Percentiles rank a stretch among this genome's conserved stretches.
Evolutionary conservation across 108 stramenopile genomes (phyloP).

Genomic region (Phaeodactylum tricornutum): DNA sequence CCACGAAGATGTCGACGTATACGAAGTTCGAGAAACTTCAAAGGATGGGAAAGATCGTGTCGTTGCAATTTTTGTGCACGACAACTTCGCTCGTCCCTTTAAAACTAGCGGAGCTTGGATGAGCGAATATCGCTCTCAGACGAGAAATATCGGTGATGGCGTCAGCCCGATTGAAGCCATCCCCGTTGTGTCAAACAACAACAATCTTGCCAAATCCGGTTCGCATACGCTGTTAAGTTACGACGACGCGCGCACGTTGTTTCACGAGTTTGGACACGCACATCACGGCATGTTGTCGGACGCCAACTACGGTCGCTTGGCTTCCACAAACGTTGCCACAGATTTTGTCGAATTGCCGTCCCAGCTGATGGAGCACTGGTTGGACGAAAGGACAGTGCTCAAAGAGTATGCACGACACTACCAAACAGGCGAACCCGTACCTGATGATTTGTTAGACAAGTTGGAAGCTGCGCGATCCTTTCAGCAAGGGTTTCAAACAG

Average conservation of each 20-base stretch:
- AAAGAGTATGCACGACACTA: constrained; percentile 54
- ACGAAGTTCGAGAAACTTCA: constrained; percentile 46
- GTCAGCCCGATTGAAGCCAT: constrained; percentile 35
- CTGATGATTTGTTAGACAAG: constrained; percentile 53
- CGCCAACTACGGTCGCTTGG: constrained; percentile 51
- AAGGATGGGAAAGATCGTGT: constrained; percentile 29
- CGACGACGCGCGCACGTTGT: constrained; percentile 35
- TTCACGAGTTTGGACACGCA: constrained; percentile 55
- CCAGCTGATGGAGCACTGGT: constrained; percentile 78
- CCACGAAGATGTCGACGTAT: constrained; percentile 62
- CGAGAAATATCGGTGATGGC: constrained; percentile 41
- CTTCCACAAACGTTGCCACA: constrained; percentile 55
- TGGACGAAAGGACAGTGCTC: constrained; percentile 46
- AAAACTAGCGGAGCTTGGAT: constrained; percentile 75
- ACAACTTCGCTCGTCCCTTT: constrained; percentile 58
- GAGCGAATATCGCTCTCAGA: constrained; percentile 71
- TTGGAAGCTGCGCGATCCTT: constrained; percentile 53
- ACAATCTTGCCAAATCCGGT: constrained; percentile 67
- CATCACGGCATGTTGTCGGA: constrained; percentile 69
- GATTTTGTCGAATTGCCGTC: constrained; percentile 73
- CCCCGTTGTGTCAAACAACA: constrained; percentile 72
- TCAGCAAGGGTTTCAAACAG: constrained; percentile 68
- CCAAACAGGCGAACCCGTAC: constrained; percentile 51
- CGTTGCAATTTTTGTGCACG: constrained; percentile 61
- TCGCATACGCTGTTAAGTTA: constrained; percentile 40